Base-by-base conservation (phyloP, 2,329 filamentous ascomycete species). In the Cytospora mali region DNA sequence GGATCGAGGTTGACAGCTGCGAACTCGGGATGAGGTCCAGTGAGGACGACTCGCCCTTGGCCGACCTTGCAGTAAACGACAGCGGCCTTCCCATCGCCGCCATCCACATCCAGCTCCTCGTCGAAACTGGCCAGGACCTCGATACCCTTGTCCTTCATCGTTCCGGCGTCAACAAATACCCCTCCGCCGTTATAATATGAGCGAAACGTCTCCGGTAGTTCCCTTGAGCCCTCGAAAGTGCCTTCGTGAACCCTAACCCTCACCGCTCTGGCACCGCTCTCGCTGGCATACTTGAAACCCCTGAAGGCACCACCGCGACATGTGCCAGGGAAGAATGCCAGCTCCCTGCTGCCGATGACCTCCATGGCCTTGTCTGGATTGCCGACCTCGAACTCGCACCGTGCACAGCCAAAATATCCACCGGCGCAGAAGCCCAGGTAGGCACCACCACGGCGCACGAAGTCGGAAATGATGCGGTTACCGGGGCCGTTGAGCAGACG, bases 141-240 rank as follows among this genome's bases (percentile, higher is more conserved):
- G 0, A 97, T 86, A 1, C 89, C 90, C 66, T 82, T 77, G 31
- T 84, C 81, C 61, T 80, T 77, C 61, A 86, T 80, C 51, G 82
- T 84, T 3, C 83, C 81, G 1, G 90, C 89, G 75, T 95, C 89
- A 1, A 97, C 91, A 77, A 98, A 99, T 1, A 96, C 87, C 4
- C 95, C 93, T 0, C 95, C 95, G 0, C 95, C 95, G 69, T 99
- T 99, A 75, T 94, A 97, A 73, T 99, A 99, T 16, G 87, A 88
- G 58, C 82, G 80, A 64, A 96, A 91, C 1, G 80, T 79, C 1
- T 86, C 82, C 0, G 88, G 84, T 1, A 89, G 73, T 4, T 77
- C 76, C 0, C 79, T 82, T 0, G 69, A 72, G 7, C 70, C 71
- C 0, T 77, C 74, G 64, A 96, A 85, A 0, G 80, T 79, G 2